Evolutionary conservation across 805 yeast genomes (phyloP).

Genomic region (Saccharomycopsis sp.): DNA sequence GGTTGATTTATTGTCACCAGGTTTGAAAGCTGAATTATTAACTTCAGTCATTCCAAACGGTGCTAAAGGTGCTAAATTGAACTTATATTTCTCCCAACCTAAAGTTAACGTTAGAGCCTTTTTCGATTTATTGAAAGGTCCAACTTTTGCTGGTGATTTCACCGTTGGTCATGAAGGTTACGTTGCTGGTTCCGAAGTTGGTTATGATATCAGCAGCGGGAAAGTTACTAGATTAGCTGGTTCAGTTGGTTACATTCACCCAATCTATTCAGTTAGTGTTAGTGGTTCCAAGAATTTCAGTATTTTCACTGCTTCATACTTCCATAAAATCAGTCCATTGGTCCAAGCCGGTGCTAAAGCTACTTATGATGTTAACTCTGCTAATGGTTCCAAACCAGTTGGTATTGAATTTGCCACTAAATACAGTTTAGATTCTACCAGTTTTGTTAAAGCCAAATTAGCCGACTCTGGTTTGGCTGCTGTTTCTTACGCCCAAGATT

Average conservation of each 20-base stretch:
- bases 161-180: slow-evolving; percentile 94
- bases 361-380: slow-evolving; percentile 77
- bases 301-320: slow-evolving; percentile 90
- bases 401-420: slow-evolving; percentile 94
- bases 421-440: slow-evolving; percentile 79
- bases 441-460: slow-evolving; percentile 94
- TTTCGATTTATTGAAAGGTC: slow-evolving; percentile 93
- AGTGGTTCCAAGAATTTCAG: slow-evolving; percentile 84
- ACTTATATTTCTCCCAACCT: slow-evolving; percentile 87
- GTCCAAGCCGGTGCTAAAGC: slow-evolving; percentile 99
- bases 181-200: slow-evolving; percentile 95
- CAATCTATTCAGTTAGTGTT: slow-evolving; percentile 63
- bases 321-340: slow-evolving; percentile 85
- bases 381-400: slow-evolving; percentile 65
- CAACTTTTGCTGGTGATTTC: slow-evolving; percentile 90
- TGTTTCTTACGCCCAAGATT: slow-evolving; percentile 85
- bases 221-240: slow-evolving; percentile 90
- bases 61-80: slow-evolving; percentile 79
- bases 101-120: slow-evolving; percentile 90
- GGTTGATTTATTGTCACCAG: slow-evolving; percentile 86
- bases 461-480: slow-evolving; percentile 95
- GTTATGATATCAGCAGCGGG: slow-evolving; percentile 92
- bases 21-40: slow-evolving; percentile 86
- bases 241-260: slow-evolving; percentile 88
- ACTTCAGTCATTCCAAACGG: slow-evolving; percentile 83